phyloP scores from a whole-genome alignment of 805 yeast genomes.

The Ogataea dorogensis region DNA sequence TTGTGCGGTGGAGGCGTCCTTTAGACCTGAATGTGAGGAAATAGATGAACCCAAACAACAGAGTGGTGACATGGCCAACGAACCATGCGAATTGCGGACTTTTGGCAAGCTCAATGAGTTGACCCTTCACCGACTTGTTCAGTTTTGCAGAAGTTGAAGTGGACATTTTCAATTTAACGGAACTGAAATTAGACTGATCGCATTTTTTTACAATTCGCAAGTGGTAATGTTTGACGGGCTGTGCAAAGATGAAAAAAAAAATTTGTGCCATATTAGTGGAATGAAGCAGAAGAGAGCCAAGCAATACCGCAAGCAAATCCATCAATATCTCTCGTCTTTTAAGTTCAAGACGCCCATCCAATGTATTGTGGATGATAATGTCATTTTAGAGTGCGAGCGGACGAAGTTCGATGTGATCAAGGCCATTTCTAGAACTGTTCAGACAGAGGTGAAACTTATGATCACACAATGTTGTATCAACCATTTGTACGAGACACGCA shows the following conservation, averaged over 20 bases:
- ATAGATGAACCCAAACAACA: conserved; percentile 41
- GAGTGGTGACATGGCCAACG: conserved; percentile 51
- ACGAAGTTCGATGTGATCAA: conserved; percentile 77
- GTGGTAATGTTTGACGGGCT: conserved; percentile 6
- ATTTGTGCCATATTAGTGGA: conserved; percentile 12
- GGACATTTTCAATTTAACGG: conserved; percentile 3
- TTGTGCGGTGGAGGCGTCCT: conserved; percentile 36
- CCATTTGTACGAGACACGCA: conserved; percentile 66
- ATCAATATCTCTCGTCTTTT: conserved; percentile 78
- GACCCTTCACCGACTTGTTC: conserved; percentile 11
- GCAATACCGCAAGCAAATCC: conserved; percentile 89
- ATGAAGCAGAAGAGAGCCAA: conserved; percentile 98
- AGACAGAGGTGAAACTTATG: conserved; percentile 84
- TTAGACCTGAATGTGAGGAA: conserved; percentile 34
- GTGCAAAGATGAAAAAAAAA: conserved; percentile 6
- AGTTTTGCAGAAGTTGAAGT: conserved; percentile 10
- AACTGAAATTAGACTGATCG: conserved; percentile 7
- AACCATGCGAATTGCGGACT: conserved; percentile 79
- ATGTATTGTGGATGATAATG: conserved; percentile 78
- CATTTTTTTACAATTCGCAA: conserved; percentile 7
- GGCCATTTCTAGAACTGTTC: conserved; percentile 77
- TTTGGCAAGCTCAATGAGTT: conserved; percentile 26
- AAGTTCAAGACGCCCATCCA: conserved; percentile 94
- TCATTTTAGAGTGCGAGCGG: conserved; percentile 62
- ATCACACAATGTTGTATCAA: conserved; percentile 96